Conservation (phyloP, 805 yeast species). For the Candida dajiaensis region DNA sequence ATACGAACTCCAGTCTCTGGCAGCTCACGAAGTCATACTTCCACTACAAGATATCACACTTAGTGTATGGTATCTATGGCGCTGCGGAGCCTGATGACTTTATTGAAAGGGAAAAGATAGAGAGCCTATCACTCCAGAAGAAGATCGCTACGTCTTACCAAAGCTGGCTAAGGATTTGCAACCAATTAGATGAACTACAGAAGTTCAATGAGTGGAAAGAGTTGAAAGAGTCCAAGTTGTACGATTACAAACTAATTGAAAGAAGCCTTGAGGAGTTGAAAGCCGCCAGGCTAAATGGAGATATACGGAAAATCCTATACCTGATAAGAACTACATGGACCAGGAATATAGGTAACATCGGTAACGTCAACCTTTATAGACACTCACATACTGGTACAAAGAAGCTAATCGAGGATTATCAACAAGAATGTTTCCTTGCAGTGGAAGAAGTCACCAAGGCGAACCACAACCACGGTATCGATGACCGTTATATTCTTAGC, state of each 20-base stretch:
- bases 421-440: slow-evolving; percentile 64
- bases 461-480: slow-evolving; percentile 32
- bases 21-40: slow-evolving; percentile 5
- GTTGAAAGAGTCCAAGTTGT: slow-evolving; percentile 52
- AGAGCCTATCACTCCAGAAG: slow-evolving; percentile 36
- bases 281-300: slow-evolving; percentile 49
- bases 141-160: slow-evolving; percentile 44
- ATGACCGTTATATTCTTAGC: slow-evolving; percentile 64
- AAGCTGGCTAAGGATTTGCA: slow-evolving; percentile 65
- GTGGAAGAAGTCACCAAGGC: slow-evolving; percentile 23
- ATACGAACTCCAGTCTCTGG: slow-evolving; percentile 2
- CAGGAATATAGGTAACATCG: slow-evolving; percentile 82
- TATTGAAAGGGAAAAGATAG: slow-evolving; percentile 30
- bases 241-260: slow-evolving; percentile 63
- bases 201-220: slow-evolving; percentile 72
- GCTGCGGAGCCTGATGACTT: slow-evolving; percentile 10
- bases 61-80: slow-evolving; percentile 4
- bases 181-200: slow-evolving; percentile 56
- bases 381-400: slow-evolving; percentile 87
- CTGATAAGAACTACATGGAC: slow-evolving; percentile 80
- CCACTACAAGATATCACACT: background rate
- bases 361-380: slow-evolving; percentile 69
- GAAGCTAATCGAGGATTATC: slow-evolving; percentile 72
- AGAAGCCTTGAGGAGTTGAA: slow-evolving; percentile 49
- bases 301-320: slow-evolving; percentile 59